Percentiles rank a stretch among this genome's conserved stretches.
phyloP scores from a whole-genome alignment of 73 alveolate species.

The Paramecium biaurelia region DNA sequence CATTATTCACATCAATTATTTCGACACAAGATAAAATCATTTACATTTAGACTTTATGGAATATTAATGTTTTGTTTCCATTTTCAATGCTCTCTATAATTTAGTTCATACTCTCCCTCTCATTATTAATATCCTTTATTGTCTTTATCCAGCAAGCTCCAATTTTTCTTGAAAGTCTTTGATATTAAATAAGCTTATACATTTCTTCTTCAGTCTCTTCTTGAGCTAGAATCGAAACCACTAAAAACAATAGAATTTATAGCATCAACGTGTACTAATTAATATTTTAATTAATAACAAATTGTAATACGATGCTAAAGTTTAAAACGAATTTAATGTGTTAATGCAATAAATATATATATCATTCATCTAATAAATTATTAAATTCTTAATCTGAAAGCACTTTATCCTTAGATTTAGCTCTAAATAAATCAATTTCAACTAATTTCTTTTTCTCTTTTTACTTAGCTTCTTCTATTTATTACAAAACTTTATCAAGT shows the following conservation, averaged over 20 bases:
- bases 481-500: neutral
- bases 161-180: neutral
- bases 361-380: conserved; percentile 45
- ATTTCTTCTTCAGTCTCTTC: neutral
- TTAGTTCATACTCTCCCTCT: neutral
- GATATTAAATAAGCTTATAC: neutral
- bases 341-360: neutral
- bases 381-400: conserved; percentile 42
- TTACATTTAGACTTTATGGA: neutral
- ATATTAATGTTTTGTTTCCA: neutral
- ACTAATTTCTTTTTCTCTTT: conserved; percentile 12
- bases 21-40: neutral
- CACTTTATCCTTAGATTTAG: neutral
- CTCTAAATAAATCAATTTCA: conserved; percentile 1
- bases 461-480: neutral
- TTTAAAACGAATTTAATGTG: neutral
- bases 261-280: conserved; percentile 5
- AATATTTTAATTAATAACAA: neutral
- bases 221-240: neutral
- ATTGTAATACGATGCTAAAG: neutral
- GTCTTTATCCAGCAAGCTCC: conserved; percentile 40
- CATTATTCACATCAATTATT: neutral
- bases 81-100: neutral
- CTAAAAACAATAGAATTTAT: neutral
- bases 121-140: conserved; percentile 2